Conservation (phyloP, 148 eudicot genomes). For the Amaranthus palmeri region DNA sequence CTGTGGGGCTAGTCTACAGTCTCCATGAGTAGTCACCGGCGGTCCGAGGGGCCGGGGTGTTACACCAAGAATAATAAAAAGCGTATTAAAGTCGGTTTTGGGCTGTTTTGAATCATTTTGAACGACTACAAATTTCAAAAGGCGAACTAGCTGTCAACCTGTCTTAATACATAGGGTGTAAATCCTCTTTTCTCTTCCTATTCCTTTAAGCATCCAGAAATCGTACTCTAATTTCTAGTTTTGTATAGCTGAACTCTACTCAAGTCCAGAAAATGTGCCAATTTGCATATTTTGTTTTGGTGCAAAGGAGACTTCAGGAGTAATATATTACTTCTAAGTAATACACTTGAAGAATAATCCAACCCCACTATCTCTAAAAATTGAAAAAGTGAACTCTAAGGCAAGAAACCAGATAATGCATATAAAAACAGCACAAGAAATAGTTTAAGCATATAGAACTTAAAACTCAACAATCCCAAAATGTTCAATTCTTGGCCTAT, state of each 20-base stretch:
- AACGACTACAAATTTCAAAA: too few species aligned
- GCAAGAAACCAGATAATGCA: conserved; percentile 11
- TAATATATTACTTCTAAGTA: conserved; percentile 27
- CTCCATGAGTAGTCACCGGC: too few species aligned
- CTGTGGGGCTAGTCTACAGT: too few species aligned
- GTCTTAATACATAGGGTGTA: too few species aligned
- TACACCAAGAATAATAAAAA: too few species aligned
- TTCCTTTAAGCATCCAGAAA: too few species aligned
- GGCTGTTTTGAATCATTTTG: too few species aligned
- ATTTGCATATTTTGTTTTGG: conserved; percentile 3
- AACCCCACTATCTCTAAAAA: conserved; percentile 24
- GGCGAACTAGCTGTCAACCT: too few species aligned
- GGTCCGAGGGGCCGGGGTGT: too few species aligned
- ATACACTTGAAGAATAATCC: conserved; percentile 28
- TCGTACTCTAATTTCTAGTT: neutral
- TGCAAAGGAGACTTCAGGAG: conserved; percentile 21
- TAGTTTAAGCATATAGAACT: conserved; percentile 9
- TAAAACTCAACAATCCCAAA: neutral
- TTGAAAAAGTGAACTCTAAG: conserved; percentile 26
- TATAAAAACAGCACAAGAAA: neutral
- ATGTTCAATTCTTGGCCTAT: conserved; percentile 11
- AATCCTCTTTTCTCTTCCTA: too few species aligned
- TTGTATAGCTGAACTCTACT: neutral
- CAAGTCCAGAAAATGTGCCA: neutral
- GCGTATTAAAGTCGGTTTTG: too few species aligned